Conservation (phyloP, 257 asterid genomes). For the Oldenlandia corymbosa region DNA sequence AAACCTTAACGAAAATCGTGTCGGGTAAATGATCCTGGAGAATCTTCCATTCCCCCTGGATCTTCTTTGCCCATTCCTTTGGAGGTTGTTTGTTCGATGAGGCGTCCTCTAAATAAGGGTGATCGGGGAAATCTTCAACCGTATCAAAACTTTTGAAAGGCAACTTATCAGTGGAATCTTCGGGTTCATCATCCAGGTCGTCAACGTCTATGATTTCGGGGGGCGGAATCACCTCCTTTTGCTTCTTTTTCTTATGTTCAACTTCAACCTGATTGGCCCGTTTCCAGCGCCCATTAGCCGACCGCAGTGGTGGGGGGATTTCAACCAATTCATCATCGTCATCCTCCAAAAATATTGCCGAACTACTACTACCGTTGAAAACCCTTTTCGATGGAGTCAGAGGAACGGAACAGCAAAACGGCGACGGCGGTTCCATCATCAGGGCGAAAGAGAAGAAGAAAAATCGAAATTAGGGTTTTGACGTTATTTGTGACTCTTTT, state of each 20-base stretch:
- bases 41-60: conserved; percentile 90
- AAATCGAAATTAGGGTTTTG: conserved; percentile 9
- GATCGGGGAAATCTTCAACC: conserved; percentile 68
- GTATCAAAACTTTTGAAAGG: conserved; percentile 66
- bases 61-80: conserved; percentile 77
- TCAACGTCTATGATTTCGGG: conserved; percentile 80
- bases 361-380: conserved; percentile 50
- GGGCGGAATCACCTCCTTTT: conserved; percentile 45
- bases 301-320: conserved; percentile 44
- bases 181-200: too few species aligned
- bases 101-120: conserved; percentile 35
- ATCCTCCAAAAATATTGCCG: conserved; percentile 46
- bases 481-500: too few species aligned
- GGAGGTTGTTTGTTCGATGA: conserved; percentile 49
- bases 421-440: conserved; percentile 67
- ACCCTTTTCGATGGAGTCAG: conserved; percentile 59
- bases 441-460: background rate
- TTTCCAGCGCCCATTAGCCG: conserved; percentile 29
- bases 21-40: conserved; percentile 88
- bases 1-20: conserved; percentile 73
- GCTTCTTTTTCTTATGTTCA: too few species aligned
- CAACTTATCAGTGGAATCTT: too few species aligned
- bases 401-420: conserved; percentile 35
- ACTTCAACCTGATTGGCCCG: conserved; percentile 32
- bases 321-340: conserved; percentile 66